These are phyloP conservation scores for Suhomyces sp. DNA, from an alignment of 805 yeast genomes.

Conservation along the genomic window DNA sequence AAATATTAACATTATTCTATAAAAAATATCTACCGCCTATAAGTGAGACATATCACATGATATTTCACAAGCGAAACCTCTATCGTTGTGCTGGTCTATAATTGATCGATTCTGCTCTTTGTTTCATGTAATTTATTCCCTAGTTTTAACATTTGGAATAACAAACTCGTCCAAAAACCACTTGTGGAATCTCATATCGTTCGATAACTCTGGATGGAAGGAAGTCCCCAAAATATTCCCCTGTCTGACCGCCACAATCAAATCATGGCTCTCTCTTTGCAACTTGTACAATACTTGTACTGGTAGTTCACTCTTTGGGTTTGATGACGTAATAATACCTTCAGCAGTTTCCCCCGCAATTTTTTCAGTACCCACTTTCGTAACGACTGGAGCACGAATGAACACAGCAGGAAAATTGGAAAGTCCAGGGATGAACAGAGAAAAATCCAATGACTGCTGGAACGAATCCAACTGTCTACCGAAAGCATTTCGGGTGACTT, in stretches of 20 bases:
- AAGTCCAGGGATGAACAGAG: constrained; percentile 42
- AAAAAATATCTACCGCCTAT: too few relatives aligned
- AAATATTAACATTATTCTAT: too few relatives aligned
- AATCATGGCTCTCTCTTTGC: constrained; percentile 15
- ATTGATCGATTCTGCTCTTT: too few relatives aligned
- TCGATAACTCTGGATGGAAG: constrained; percentile 71
- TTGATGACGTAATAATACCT: constrained; percentile 15
- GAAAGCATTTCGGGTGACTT: constrained; percentile 70
- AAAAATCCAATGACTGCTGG: constrained; percentile 43
- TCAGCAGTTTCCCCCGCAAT: constrained; percentile 3
- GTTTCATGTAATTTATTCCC: neutral
- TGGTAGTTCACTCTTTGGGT: constrained; percentile 24
- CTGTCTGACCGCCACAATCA: constrained; percentile 73
- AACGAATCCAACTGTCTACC: constrained; percentile 77
- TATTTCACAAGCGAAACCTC: too few relatives aligned
- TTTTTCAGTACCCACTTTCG: constrained; percentile 14
- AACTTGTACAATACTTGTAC: constrained; percentile 46
- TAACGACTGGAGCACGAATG: constrained; percentile 76
- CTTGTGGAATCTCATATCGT: constrained; percentile 60
- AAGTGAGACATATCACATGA: too few relatives aligned
- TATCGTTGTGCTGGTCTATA: too few relatives aligned
- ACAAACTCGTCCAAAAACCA: constrained; percentile 70
- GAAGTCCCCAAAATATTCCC: constrained; percentile 69
- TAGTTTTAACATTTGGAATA: constrained; percentile 2
- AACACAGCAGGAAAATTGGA: constrained; percentile 50